A percentile compares a stretch with the other conserved stretches of the same genome.
These are phyloP conservation scores for Fusarium buxicola DNA, from an alignment of 2,329 filamentous ascomycete species.

Conservation along the genomic window DNA sequence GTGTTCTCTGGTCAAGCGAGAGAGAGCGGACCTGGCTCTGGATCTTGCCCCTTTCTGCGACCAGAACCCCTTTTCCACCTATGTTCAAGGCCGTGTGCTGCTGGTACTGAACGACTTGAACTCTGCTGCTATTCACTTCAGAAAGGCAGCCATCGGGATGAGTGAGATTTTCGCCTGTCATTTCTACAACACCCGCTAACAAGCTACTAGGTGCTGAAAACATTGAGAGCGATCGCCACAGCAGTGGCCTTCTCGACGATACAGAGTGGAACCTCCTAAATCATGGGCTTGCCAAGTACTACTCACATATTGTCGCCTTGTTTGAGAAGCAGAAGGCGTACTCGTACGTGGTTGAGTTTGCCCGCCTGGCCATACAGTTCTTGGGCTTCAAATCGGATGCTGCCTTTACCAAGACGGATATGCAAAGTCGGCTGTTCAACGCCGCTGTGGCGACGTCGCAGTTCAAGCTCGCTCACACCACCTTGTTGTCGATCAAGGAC, in stretches of 20 bases:
- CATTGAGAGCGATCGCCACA: constrained; percentile 64
- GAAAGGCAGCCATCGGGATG: constrained; percentile 83
- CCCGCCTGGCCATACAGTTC: constrained; percentile 78
- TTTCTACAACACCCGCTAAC: constrained; percentile 43
- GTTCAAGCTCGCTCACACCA: constrained; percentile 85
- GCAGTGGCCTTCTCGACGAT: constrained; percentile 77
- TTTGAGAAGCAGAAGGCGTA: constrained; percentile 83
- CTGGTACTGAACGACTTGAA: constrained; percentile 79
- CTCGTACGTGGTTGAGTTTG: constrained; percentile 87
- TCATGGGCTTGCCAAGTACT: constrained; percentile 84
- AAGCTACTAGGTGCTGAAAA: constrained; percentile 57
- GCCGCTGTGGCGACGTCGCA: constrained; percentile 82
- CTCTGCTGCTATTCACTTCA: constrained; percentile 80
- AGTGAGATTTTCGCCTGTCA: constrained; percentile 66
- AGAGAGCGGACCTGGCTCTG: constrained; percentile 69
- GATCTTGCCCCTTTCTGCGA: constrained; percentile 68
- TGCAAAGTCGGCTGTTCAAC: constrained; percentile 86
- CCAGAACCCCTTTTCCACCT: constrained; percentile 74
- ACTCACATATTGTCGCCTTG: constrained; percentile 84
- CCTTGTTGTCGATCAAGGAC: constrained; percentile 79
- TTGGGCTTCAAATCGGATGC: constrained; percentile 49
- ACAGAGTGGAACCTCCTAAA: constrained; percentile 77
- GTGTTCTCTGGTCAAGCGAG: constrained; percentile 69
- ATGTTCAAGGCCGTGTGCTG: constrained; percentile 85
- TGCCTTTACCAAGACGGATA: constrained; percentile 69